A percentile compares a stretch with the other conserved stretches of the same genome.
Evolutionary conservation across 495 filamentous ascomycete genomes (phyloP).

Genomic region (Lentithecium fluviatile): DNA sequence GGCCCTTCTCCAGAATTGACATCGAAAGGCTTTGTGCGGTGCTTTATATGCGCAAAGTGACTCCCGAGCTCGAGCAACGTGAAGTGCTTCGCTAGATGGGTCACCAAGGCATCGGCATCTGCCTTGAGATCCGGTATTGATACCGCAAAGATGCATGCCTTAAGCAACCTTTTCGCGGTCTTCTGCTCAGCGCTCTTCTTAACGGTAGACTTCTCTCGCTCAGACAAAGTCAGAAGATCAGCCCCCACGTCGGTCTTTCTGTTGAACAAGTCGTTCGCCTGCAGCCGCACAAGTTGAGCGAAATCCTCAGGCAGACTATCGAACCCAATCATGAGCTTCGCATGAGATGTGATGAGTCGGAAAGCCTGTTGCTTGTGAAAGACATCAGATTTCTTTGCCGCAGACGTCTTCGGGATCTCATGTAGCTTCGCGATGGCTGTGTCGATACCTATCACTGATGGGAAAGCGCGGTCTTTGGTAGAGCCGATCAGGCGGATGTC

Average conservation of each 20-base stretch:
- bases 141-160: conserved; percentile 80
- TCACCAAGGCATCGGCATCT: conserved; percentile 68
- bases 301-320: conserved; percentile 90
- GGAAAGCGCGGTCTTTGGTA: conserved; percentile 81
- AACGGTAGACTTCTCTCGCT: conserved; percentile 74
- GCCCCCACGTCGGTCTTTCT: conserved; percentile 62
- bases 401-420: conserved; percentile 65
- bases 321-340: conserved; percentile 85
- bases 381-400: conserved; percentile 69
- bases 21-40: conserved; percentile 71
- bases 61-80: conserved; percentile 86
- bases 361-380: conserved; percentile 95
- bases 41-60: conserved; percentile 71
- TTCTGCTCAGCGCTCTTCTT: conserved; percentile 84
- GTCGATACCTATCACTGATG: conserved; percentile 79
- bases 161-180: conserved; percentile 78
- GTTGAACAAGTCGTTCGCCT: conserved; percentile 79
- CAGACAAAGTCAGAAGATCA: conserved; percentile 65
- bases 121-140: conserved; percentile 76
- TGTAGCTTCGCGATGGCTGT: conserved; percentile 81
- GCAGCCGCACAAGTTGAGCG: conserved; percentile 74
- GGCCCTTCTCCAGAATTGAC: conserved; percentile 82
- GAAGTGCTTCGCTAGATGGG: conserved; percentile 83
- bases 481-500: conserved; percentile 87
- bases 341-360: conserved; percentile 75